phyloP scores from a whole-genome alignment of 768 basidiomycete genomes.

The Phylloporus rhodoxanthus region DNA sequence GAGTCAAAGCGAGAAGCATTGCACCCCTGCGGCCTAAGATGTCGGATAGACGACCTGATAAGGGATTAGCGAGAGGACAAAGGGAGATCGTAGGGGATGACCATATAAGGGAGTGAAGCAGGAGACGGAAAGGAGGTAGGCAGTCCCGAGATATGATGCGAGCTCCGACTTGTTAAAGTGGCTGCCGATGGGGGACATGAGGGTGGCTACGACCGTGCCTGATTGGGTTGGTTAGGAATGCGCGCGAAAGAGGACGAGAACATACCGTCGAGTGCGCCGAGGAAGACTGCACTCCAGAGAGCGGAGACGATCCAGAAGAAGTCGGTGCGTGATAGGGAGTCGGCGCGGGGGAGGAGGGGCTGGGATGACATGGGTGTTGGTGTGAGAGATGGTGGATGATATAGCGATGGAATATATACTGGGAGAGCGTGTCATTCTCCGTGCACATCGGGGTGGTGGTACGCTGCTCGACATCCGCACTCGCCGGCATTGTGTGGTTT shows the following conservation, averaged over 20 bases:
- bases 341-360: conserved; percentile 43
- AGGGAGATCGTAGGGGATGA: conserved; percentile 28
- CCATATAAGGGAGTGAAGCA: conserved; percentile 90
- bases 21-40: conserved; percentile 82
- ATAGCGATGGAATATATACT: conserved; percentile 21
- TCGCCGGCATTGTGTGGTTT: conserved; percentile 2
- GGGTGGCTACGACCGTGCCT: conserved; percentile 83
- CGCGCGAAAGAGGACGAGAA: not conserved
- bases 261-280: conserved; percentile 81
- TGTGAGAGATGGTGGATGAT: not conserved
- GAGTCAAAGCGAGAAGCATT: conserved; percentile 73
- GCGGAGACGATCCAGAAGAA: conserved; percentile 68
- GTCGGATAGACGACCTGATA: conserved; percentile 72
- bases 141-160: conserved; percentile 82
- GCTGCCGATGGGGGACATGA: conserved; percentile 80
- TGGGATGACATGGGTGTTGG: conserved; percentile 34
- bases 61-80: conserved; percentile 14
- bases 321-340: conserved; percentile 39
- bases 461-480: conserved; percentile 6
- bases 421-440: conserved; percentile 28
- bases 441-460: conserved; percentile 18
- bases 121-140: conserved; percentile 82
- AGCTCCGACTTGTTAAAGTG: conserved; percentile 75
- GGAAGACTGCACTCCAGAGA: conserved; percentile 77
- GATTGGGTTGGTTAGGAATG: not conserved